These are phyloP conservation scores for Carpinus fangiana DNA, from an alignment of 306 rosid species.

Conservation along the genomic window DNA sequence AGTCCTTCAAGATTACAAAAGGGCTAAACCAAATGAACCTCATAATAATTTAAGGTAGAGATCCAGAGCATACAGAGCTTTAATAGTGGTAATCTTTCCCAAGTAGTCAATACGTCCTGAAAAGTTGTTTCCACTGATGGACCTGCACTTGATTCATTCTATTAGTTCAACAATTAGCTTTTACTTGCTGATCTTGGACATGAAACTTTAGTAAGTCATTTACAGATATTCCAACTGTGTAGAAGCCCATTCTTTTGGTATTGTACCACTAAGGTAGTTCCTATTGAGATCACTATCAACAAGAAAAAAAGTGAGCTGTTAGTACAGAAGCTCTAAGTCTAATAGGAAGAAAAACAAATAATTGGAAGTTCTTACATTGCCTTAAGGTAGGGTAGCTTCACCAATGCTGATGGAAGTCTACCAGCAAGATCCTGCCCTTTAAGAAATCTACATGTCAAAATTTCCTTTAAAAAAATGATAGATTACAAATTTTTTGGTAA, in stretches of 20 bases:
- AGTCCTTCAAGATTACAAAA: not conserved
- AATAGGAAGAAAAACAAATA: not conserved
- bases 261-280: constrained; percentile 38
- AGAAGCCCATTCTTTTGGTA: constrained; percentile 38
- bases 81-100: constrained; percentile 28
- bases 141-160: constrained; percentile 10
- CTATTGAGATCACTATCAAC: constrained; percentile 18
- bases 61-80: constrained; percentile 13
- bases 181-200: not conserved
- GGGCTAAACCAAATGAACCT: not conserved
- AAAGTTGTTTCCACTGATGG: constrained; percentile 24
- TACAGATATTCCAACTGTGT: constrained; percentile 33
- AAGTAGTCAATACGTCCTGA: constrained; percentile 28
- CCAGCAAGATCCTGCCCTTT: constrained; percentile 37
- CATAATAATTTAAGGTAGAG: not conserved
- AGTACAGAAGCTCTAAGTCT: not conserved
- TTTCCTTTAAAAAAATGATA: not conserved
- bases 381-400: constrained; percentile 33
- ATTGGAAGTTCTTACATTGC: constrained; percentile 22
- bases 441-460: not conserved
- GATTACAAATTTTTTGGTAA: not conserved
- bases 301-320: not conserved
- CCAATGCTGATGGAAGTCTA: constrained; percentile 30
- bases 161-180: not conserved
- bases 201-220: not conserved